Percentiles rank a stretch among this genome's conserved stretches.
phyloP scores from a whole-genome alignment of 1,284 basidiomycete species.

The Thelephora terrestris region DNA sequence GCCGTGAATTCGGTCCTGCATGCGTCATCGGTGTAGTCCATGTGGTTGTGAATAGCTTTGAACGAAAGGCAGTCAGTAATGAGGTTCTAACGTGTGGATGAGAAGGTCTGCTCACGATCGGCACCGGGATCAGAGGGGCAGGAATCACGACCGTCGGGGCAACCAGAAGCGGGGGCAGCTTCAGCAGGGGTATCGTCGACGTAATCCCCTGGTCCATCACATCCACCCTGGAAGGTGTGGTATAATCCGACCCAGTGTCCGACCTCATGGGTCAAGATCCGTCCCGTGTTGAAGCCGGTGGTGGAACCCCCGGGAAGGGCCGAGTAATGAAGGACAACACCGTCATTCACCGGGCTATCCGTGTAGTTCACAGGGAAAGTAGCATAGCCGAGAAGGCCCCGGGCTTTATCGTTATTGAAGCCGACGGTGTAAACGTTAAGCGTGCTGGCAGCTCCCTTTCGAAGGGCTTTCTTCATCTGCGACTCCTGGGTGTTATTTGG shows the following conservation, averaged over 20 bases:
- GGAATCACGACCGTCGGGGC: conserved; percentile 37
- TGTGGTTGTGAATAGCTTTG: conserved; percentile 34
- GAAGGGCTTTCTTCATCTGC: conserved; percentile 34
- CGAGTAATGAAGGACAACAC: conserved; percentile 39
- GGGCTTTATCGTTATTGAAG: conserved; percentile 24
- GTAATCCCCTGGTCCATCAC: conserved; percentile 34
- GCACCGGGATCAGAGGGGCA: conserved; percentile 30
- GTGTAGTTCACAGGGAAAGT: conserved; percentile 39
- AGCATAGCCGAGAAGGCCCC: conserved; percentile 39
- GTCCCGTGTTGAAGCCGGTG: conserved; percentile 36
- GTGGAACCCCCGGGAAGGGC: conserved; percentile 39
- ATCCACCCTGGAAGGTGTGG: conserved; percentile 53
- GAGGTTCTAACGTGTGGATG: no score
- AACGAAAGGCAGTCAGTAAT: no score
- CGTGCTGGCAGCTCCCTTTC: conserved; percentile 29
- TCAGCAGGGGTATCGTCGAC: conserved; percentile 44
- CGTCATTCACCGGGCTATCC: conserved; percentile 31
- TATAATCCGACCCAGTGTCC: conserved; percentile 50
- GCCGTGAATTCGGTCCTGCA: conserved; percentile 40
- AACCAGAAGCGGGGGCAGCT: conserved; percentile 31
- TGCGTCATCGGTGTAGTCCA: conserved; percentile 17
- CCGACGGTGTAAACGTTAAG: conserved; percentile 47
- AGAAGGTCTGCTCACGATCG: conserved; percentile 6
- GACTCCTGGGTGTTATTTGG: conserved; percentile 15
- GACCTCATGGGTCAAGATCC: conserved; percentile 44